A percentile compares a stretch with the other conserved stretches of the same genome.
Conservation (phyloP, 306 rosid genomes). For the Trichosanthes truncata region DNA sequence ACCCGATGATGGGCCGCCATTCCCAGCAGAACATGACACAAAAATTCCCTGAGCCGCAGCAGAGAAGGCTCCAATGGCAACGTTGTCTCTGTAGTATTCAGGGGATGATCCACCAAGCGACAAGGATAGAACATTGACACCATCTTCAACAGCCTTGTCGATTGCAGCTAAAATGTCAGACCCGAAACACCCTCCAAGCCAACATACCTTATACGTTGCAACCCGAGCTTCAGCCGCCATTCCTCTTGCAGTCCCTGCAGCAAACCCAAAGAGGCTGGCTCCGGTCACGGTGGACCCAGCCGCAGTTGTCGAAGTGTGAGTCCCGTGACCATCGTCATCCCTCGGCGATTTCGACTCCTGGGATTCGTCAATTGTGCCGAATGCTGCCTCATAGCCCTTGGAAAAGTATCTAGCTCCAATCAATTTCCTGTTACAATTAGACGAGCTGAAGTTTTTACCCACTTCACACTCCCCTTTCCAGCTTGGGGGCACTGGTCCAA, state of each 20-base stretch:
- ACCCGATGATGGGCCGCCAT: conserved; percentile 45
- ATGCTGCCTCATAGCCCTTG: conserved; percentile 51
- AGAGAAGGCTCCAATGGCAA: conserved; percentile 66
- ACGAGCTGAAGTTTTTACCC: conserved; percentile 49
- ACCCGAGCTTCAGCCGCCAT: conserved; percentile 76
- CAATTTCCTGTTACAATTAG: conserved; percentile 68
- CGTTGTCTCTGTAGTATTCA: conserved; percentile 43
- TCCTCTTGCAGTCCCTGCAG: conserved; percentile 78
- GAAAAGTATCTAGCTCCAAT: conserved; percentile 78
- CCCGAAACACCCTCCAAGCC: conserved; percentile 56
- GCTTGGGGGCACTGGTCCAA: conserved; percentile 43
- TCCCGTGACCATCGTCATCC: conserved; percentile 87
- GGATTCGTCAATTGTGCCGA: conserved; percentile 36
- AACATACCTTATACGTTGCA: conserved; percentile 77
- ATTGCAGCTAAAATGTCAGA: conserved; percentile 70
- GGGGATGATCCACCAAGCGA: conserved; percentile 54
- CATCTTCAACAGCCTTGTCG: conserved; percentile 75
- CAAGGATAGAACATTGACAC: conserved; percentile 65
- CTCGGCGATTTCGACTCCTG: conserved; percentile 73
- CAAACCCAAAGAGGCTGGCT: conserved; percentile 70
- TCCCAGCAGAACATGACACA: conserved; percentile 80
- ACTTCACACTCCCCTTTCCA: conserved; percentile 83
- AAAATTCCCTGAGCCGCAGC: conserved; percentile 60
- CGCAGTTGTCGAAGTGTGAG: conserved; percentile 84
- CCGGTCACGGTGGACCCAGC: conserved; percentile 59